Evolutionary conservation across 1,284 basidiomycete species (phyloP), one percentile per base, ranked within the genome.

Genomic region (Marasmius fiardii): DNA sequence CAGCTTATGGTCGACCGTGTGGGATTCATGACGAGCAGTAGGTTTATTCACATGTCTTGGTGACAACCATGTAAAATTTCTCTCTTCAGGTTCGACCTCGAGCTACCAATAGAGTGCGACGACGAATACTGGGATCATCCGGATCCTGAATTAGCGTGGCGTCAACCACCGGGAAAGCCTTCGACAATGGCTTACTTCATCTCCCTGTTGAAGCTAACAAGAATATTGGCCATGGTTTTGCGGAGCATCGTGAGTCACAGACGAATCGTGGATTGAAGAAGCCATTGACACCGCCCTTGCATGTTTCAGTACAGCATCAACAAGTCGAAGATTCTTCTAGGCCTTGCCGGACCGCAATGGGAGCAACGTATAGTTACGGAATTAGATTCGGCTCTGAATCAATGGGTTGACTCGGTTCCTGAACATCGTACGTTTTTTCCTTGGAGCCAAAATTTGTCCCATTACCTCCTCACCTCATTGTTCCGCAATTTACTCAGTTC

Each of bases 1-100:
- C 86, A 4, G 80, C 80, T 0, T 75, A 95, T 16, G 93, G 93
- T 10, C 74, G 93, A 24, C 90, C 92, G 0, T 87, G 89, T 65
- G 88, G 87, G 2, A 83, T 93, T 43, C 88, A 92, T 56, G 90
- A 93, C 58, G 90, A 93, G 65, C 92, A 94, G 89, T 90, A 62
- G 5, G 28, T 26, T 83, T 74, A 7, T 3, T 44, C 44, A 6
- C 35, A 4, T 45, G 18, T 23, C 39, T 39, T n/a, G 21, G 51
- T 21, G 23, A 33, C 20, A 35, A 2, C 21, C 43, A 45, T 43
- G 45, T 45, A 52, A 20, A 31, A 31, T 0, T 56, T 26, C 31
- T 26, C 33, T 47, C 44, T 34, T 20, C 56, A 88, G 86, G 64
- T 87, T 90, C 62, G 90, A 93, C 63, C 71, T 90, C 3, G 86